Evolutionary conservation across 1,284 basidiomycete species (phyloP).

Genomic region (Pseudozyma tsukubaensis): DNA sequence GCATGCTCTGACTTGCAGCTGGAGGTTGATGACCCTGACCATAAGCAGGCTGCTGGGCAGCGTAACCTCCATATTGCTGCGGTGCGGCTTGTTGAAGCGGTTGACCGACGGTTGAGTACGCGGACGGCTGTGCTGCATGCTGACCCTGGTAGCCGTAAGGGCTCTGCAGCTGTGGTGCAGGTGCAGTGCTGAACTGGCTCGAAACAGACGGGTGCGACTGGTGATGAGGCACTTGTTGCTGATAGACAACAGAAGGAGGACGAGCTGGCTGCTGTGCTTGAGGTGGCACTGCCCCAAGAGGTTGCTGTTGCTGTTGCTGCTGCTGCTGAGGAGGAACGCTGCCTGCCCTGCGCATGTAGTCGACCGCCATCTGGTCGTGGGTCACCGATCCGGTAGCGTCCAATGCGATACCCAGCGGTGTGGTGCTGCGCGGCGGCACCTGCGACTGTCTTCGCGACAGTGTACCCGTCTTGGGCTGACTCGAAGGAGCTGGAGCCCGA

Average conservation of each 20-base stretch:
- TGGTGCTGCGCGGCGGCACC: constrained; percentile 62
- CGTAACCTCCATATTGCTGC: constrained; percentile 37
- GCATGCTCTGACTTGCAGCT: constrained; percentile 41
- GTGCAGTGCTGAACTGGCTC: constrained; percentile 53
- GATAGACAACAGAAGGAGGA: constrained; percentile 44
- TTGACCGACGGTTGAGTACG: constrained; percentile 44
- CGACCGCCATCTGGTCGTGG: constrained; percentile 81
- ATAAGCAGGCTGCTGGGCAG: constrained; percentile 14
- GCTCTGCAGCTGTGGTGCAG: constrained; percentile 29
- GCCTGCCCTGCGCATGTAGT: constrained; percentile 70
- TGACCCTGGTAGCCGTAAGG: constrained; percentile 35
- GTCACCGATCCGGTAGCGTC: constrained; percentile 82
- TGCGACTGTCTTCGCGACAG: constrained; percentile 40
- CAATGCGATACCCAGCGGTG: constrained; percentile 78
- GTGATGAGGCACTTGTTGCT: constrained; percentile 35
- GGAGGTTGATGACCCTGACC: constrained; percentile 26
- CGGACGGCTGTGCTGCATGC: constrained; percentile 41
- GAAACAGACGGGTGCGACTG: constrained; percentile 54
- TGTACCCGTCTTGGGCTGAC: constrained; percentile 41
- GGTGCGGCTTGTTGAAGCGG: constrained; percentile 18
- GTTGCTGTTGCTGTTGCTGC: constrained; percentile 56
- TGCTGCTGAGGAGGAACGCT: constrained; percentile 75
- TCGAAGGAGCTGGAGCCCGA: constrained; percentile 19
- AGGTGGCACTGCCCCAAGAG: constrained; percentile 7
- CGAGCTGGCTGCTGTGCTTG: constrained; percentile 32